phyloP scores from a whole-genome alignment of 2,329 filamentous ascomycete genomes.

The Fusarium annulatum region DNA sequence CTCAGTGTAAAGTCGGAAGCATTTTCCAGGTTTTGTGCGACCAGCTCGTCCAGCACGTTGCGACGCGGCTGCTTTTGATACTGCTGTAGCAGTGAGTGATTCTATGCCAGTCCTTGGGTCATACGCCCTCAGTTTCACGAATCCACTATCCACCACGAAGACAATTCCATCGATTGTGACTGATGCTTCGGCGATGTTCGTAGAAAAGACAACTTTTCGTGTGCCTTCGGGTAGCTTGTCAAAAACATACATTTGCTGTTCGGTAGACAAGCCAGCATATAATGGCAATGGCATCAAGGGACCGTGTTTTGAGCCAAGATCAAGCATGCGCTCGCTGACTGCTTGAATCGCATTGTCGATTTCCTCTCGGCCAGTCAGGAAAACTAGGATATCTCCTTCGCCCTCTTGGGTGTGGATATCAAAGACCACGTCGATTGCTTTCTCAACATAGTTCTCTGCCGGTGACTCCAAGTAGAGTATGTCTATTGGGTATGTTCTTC shows the following conservation, averaged over 20 bases:
- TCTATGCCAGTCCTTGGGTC: conserved; percentile 89
- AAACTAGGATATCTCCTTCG: conserved; percentile 89
- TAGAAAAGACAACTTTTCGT: conserved; percentile 91
- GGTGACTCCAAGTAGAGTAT: conserved; percentile 82
- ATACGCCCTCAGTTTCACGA: conserved; percentile 89
- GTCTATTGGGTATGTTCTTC: conserved; percentile 89
- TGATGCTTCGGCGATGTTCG: conserved; percentile 96
- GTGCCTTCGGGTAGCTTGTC: conserved; percentile 83
- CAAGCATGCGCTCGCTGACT: conserved; percentile 76
- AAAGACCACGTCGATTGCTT: conserved; percentile 83
- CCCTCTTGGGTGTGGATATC: conserved; percentile 86
- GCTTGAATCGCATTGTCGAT: conserved; percentile 86
- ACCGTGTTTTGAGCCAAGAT: conserved; percentile 58
- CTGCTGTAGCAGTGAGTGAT: conserved; percentile 80
- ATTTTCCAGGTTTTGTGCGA: conserved; percentile 90
- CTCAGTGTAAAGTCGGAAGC: conserved; percentile 92
- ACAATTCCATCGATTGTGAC: conserved; percentile 94
- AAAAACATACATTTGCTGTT: conserved; percentile 96
- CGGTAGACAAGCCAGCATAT: conserved; percentile 88
- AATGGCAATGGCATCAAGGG: conserved; percentile 70
- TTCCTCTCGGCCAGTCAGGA: conserved; percentile 92
- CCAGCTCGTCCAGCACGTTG: conserved; percentile 92
- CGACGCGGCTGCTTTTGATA: conserved; percentile 92
- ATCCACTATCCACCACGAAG: conserved; percentile 91
- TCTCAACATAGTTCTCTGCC: conserved; percentile 87